A percentile compares a stretch with the other conserved stretches of the same genome.
These are phyloP conservation scores for Prunus yedoensis DNA, from an alignment of 331 rosid species.

Conservation along the genomic window DNA sequence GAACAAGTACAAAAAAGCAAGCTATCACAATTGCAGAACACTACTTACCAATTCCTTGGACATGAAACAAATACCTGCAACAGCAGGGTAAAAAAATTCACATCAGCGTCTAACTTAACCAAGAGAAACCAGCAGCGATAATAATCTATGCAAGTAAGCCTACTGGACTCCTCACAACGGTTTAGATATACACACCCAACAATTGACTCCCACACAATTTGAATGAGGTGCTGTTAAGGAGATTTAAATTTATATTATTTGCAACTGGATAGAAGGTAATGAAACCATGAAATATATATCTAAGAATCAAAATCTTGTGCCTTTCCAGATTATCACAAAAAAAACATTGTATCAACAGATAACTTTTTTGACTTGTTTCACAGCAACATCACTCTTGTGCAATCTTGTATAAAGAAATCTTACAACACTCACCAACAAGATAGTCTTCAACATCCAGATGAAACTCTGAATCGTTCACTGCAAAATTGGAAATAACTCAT, in stretches of 20 bases:
- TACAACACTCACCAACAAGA: conserved; percentile 62
- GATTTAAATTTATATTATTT: neutral
- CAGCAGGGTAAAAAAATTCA: conserved; percentile 24
- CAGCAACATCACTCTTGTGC: conserved; percentile 14
- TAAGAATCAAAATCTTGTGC: neutral
- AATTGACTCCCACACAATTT: conserved; percentile 4
- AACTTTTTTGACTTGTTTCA: neutral
- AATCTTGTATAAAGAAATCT: conserved; percentile 3
- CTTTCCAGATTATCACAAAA: neutral
- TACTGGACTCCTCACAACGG: conserved; percentile 3
- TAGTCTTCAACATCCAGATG: conserved; percentile 84
- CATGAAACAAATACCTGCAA: conserved; percentile 91
- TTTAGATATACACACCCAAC: neutral
- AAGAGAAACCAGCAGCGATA: neutral
- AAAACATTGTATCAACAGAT: neutral
- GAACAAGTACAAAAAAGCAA: neutral
- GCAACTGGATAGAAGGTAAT: neutral
- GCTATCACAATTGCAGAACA: neutral
- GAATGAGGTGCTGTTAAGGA: neutral
- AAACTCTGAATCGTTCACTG: conserved; percentile 76
- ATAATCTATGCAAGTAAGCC: conserved; percentile 7
- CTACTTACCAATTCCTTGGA: conserved; percentile 87
- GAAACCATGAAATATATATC: neutral
- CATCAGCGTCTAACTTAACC: conserved; percentile 25
- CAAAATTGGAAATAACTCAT: conserved; percentile 18